These are phyloP conservation scores for Cladorrhinum samala DNA, from an alignment of 495 filamentous ascomycete species.

Conservation along the genomic window DNA sequence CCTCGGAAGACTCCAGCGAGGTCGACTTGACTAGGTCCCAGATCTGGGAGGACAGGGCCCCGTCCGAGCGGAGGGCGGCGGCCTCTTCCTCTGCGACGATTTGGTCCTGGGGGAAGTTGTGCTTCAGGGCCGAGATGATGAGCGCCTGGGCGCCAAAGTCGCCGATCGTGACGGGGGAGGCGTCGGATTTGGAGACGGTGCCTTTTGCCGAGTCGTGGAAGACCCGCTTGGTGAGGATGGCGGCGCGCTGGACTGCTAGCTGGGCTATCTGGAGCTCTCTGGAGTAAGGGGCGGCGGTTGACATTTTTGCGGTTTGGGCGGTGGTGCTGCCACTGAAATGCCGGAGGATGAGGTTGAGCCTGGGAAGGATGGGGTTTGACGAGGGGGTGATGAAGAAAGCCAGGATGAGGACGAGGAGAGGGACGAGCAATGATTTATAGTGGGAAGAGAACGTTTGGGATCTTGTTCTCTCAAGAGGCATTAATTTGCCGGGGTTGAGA, in stretches of 20 bases:
- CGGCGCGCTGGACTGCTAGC: conserved; percentile 86
- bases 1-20: conserved; percentile 59
- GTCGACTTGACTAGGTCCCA: conserved; percentile 74
- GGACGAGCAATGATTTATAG: conserved; percentile 8
- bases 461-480: conserved; percentile 1
- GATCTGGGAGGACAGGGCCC: conserved; percentile 60
- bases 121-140: conserved; percentile 81
- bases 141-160: conserved; percentile 97
- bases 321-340: conserved; percentile 7
- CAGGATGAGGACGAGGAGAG: conserved; percentile 22
- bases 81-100: conserved; percentile 96
- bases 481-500: too few relatives aligned
- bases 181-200: conserved; percentile 87
- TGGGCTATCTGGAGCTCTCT: conserved; percentile 81
- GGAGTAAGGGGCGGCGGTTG: conserved; percentile 49
- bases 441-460: too few relatives aligned
- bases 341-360: conserved; percentile 17
- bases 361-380: conserved; percentile 8
- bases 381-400: conserved; percentile 10
- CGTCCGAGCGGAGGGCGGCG: conserved; percentile 62
- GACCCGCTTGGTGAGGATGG: conserved; percentile 83
- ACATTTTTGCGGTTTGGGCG: conserved; percentile 9
- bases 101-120: conserved; percentile 84
- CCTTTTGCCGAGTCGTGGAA: conserved; percentile 90
- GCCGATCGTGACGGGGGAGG: conserved; percentile 93